Conservation (phyloP, 768 basidiomycete genomes). For the Lactifluus rugatus region DNA sequence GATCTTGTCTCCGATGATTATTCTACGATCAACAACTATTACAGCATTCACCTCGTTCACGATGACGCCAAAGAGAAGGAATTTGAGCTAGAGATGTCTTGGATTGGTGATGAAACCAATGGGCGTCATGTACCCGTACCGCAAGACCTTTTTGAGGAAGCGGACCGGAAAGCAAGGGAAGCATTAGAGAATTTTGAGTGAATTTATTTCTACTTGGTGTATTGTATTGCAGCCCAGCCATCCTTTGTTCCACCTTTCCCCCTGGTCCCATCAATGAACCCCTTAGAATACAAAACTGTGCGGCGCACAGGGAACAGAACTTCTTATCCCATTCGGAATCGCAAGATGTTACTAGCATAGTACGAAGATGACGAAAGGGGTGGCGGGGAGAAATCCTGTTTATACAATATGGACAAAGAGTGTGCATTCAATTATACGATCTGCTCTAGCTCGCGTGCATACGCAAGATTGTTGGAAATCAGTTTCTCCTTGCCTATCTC, state of each 20-base stretch:
- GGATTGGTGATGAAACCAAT: conserved; percentile 83
- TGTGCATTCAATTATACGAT: conserved; percentile 50
- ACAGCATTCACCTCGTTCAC: conserved; percentile 92
- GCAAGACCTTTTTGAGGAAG: conserved; percentile 72
- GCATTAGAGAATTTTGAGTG: conserved; percentile 63
- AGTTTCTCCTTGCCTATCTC: conserved; percentile 83
- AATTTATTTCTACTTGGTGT: conserved; percentile 16
- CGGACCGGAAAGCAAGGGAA: conserved; percentile 80
- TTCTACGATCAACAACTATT: not conserved
- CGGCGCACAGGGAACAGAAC: not conserved
- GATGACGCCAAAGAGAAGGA: conserved; percentile 98
- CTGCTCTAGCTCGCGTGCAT: conserved; percentile 84
- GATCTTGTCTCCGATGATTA: conserved; percentile 7
- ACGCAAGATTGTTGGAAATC: conserved; percentile 64
- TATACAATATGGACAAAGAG: conserved; percentile 2
- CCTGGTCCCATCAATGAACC: not conserved
- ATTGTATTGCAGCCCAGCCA: conserved; percentile 23
- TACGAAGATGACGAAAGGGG: not conserved
- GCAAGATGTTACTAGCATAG: not conserved
- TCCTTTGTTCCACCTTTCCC: not conserved
- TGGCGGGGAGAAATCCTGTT: conserved; percentile 22
- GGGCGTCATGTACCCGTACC: conserved; percentile 78
- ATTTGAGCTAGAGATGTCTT: conserved; percentile 96
- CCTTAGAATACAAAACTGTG: not conserved
- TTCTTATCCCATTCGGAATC: not conserved